Base-by-base conservation (phyloP, 371 early-diverging fungal species). In the Rhizopus stolonifer region DNA sequence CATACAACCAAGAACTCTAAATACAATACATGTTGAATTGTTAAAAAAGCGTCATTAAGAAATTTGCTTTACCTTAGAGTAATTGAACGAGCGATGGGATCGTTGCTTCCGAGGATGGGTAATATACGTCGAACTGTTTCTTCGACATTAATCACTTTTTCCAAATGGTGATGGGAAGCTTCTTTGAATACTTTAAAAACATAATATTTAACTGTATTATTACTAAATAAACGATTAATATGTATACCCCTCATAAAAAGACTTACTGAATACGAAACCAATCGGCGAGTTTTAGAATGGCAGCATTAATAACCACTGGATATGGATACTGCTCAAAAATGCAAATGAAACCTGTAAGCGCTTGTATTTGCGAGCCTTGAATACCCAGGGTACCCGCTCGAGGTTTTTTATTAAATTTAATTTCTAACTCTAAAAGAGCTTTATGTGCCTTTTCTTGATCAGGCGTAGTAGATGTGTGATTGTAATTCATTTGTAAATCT, bases 271-370 rank as follows among this genome's bases (percentile, higher is more conserved):
- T 61, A 21, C 77, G 67, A 58, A 78, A 83, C 71, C 79, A 83
- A 49, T 83, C 83, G 6, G 81, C 80, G 2, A 83, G 57, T 51
- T 83, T 83, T 13, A 83, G 59, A 36, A 83, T 67, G 10, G 74
- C 81, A 36, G 81, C 74, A 43, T 77, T 83, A 50, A 83, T 74
- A 21, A 83, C 62, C 24, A 81, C 76, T 17, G 83, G 79, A 36
- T 72, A 69, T 0, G 83, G 79, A 49, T 73, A 79, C 18, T 75
- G 69, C 33, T 81, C 74, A 56, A 83, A 80, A 13, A 83, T 65
- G 21, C 64, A 65, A 13, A 74, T 64, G 39, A 77, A 83, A 11
- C 65, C 67, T 17, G 79, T 79, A 8, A 83, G 66, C 8, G 80
- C 80, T 29, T 74, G 70, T 15, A 83, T 69, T 44, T 80, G 83